Evolutionary conservation across 805 yeast species (phyloP).

Genomic region (Kodamaea lidongshanica): DNA sequence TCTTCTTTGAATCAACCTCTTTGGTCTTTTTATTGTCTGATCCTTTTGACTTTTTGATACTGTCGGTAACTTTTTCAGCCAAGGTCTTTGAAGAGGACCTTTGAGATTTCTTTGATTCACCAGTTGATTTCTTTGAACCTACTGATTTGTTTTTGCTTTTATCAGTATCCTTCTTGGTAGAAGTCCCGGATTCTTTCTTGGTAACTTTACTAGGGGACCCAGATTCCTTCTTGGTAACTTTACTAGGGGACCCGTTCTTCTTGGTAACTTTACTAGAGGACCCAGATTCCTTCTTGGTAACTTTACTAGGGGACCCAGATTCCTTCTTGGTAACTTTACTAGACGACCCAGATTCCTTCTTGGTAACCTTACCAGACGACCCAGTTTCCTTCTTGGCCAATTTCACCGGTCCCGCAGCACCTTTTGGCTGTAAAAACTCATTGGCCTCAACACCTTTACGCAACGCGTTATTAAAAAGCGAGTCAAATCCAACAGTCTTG

Average conservation of each 20-base stretch:
- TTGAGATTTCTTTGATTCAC: constrained; percentile 10
- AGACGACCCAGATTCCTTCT: constrained; percentile 17
- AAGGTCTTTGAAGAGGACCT: constrained; percentile 17
- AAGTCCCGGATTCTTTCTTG: constrained; percentile 9
- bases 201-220: constrained; percentile 10
- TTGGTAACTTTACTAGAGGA: too few species aligned
- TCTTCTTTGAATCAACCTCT: constrained; percentile 13
- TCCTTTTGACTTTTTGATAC: too few species aligned
- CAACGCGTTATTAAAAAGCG: constrained; percentile 69
- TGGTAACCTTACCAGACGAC: constrained; percentile 18
- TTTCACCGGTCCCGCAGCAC: constrained; percentile 83
- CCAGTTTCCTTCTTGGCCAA: constrained; percentile 40
- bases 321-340: constrained; percentile 5
- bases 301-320: too few species aligned
- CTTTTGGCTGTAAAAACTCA: constrained; percentile 78
- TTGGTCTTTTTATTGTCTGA: too few species aligned
- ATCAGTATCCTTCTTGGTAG: constrained; percentile 11
- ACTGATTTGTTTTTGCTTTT: constrained; percentile 11
- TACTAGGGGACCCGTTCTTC: constrained; percentile 16
- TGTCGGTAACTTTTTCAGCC: constrained; percentile 8
- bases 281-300: constrained; percentile 10
- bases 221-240: constrained; percentile 21
- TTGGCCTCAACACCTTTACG: constrained; percentile 77
- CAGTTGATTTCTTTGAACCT: too few species aligned
- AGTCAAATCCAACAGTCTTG: constrained; percentile 61